Conservation (phyloP, 2,329 filamentous ascomycete genomes). For the Beauveria australis region DNA sequence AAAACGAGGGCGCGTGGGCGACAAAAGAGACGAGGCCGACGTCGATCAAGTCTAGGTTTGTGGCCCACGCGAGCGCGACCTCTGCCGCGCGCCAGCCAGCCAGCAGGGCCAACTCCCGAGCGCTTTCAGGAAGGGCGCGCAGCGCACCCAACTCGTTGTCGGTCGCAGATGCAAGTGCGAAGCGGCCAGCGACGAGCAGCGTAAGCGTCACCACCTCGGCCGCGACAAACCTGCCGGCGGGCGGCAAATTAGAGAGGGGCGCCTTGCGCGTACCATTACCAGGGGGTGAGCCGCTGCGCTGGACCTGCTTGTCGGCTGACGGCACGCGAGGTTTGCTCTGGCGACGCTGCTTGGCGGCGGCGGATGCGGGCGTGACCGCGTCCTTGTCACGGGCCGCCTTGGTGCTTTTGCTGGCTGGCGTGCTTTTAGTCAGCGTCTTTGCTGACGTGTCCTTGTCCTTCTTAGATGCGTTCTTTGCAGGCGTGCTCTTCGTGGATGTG, state of each 20-base stretch:
- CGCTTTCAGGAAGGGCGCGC: conserved; percentile 54
- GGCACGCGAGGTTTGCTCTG: conserved; percentile 4
- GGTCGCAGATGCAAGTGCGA: conserved; percentile 60
- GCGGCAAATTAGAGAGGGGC: neutral
- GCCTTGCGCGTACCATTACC: neutral
- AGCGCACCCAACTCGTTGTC: conserved; percentile 55
- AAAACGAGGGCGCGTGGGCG: conserved; percentile 66
- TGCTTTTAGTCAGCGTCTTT: neutral
- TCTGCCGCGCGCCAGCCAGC: conserved; percentile 51
- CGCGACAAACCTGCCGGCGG: conserved; percentile 41
- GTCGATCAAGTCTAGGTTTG: conserved; percentile 66
- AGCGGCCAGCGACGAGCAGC: conserved; percentile 57
- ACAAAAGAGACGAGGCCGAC: conserved; percentile 58
- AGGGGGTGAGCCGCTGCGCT: neutral
- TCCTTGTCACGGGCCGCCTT: conserved; percentile 7
- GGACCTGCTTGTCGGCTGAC: conserved; percentile 1
- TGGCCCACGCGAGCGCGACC: conserved; percentile 64
- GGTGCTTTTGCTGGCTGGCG: neutral
- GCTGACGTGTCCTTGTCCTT: conserved; percentile 3
- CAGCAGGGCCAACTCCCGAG: conserved; percentile 50
- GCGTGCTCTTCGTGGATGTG: neutral
- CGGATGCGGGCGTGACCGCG: neutral
- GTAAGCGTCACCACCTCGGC: conserved; percentile 48
- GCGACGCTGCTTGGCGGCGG: conserved; percentile 7
- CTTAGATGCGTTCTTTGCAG: neutral